These are phyloP conservation scores for Gynostemma pentaphyllum DNA, from an alignment of 306 rosid species.

Conservation along the genomic window DNA sequence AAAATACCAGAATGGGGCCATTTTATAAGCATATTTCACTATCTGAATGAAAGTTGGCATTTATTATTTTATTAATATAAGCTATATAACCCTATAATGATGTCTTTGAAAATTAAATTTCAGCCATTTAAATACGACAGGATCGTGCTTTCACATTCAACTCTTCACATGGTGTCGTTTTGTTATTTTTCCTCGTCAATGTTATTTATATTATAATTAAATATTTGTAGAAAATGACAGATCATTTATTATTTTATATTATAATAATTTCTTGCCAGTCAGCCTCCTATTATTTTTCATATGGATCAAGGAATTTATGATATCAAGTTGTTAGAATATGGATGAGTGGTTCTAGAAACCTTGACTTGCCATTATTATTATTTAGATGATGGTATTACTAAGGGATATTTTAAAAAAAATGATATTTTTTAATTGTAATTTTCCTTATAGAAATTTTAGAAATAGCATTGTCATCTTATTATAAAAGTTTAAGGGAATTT, in stretches of 20 bases:
- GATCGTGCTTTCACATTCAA: constrained; percentile 4
- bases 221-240: background rate
- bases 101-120: background rate
- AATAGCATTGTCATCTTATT: too few relatives aligned
- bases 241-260: background rate
- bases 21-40: background rate
- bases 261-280: too few relatives aligned
- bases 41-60: background rate
- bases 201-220: background rate
- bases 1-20: background rate
- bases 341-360: too few relatives aligned
- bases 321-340: too few relatives aligned
- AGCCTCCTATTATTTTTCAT: too few relatives aligned
- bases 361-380: too few relatives aligned
- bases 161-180: background rate
- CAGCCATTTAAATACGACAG: background rate
- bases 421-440: too few relatives aligned
- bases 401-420: too few relatives aligned
- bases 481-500: too few relatives aligned
- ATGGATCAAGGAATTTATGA: too few relatives aligned
- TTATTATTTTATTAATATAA: background rate
- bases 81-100: background rate
- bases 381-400: too few relatives aligned
- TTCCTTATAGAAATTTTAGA: too few relatives aligned
- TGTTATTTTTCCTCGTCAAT: background rate